Percentiles rank a stretch among this genome's conserved stretches.
These are phyloP conservation scores for Canna indica DNA, from an alignment of 176 grass and related monocot species.

Conservation along the genomic window DNA sequence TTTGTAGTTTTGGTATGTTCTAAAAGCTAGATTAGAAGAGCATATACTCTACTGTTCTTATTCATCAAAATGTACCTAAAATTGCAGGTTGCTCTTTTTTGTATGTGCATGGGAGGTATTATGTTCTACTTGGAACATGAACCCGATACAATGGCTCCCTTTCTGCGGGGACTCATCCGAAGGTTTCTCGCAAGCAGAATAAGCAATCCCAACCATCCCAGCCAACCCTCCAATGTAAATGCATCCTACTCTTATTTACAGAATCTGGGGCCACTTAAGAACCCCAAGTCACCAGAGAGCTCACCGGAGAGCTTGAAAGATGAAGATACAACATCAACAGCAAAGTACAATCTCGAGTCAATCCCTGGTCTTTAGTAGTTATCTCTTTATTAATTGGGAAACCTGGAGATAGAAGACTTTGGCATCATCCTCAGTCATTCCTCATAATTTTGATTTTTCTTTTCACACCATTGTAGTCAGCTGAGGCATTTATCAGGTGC, in stretches of 20 bases:
- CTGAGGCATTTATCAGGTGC: background rate
- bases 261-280: conserved; percentile 38
- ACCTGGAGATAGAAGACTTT: background rate
- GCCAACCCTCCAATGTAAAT: conserved; percentile 39
- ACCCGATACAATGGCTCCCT: conserved; percentile 95
- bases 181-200: conserved; percentile 92
- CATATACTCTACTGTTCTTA: background rate
- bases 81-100: conserved; percentile 86
- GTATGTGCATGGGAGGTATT: conserved; percentile 91
- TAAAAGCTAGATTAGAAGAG: background rate
- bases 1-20: background rate
- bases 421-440: background rate
- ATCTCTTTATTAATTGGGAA: background rate
- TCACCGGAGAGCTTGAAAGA: conserved; percentile 21
- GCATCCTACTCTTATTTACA: conserved; percentile 55
- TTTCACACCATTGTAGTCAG: background rate
- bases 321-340: conserved; percentile 23
- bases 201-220: conserved; percentile 60
- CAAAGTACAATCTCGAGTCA: conserved; percentile 76
- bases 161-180: conserved; percentile 81
- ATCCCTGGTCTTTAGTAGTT: conserved; percentile 62
- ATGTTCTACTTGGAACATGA: conserved; percentile 97
- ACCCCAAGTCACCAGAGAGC: conserved; percentile 24
- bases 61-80: background rate
- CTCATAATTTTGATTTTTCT: background rate